Evolutionary conservation across 805 yeast genomes (phyloP), one percentile per base, ranked within the genome.

Genomic region (Yarrowia sp.): DNA sequence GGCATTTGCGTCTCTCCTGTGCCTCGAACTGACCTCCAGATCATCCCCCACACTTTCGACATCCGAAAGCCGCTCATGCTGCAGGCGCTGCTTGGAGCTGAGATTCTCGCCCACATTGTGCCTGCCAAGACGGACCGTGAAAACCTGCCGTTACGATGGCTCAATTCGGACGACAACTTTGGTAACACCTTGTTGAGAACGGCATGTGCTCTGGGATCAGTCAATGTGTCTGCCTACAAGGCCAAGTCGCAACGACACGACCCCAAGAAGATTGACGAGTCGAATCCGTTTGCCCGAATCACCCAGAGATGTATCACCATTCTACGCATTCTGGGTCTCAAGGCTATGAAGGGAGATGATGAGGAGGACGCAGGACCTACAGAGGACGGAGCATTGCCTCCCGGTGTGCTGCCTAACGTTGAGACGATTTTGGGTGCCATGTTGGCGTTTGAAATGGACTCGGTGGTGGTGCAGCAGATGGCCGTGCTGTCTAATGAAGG

Each of bases 401-500:
- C 70, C 1, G 78, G 79, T 5, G 73, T 77, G 32, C 65, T 73
- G 11, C 80, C 80, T 10, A 75, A 75, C 10, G 73, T 74, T 17
- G 80, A 77, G 69, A 75, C 77, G 18, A 68, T 77, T 31, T 71
- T 77, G 9, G 79, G 79, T 7, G 78, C 78, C 9, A 70, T 77
- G 67, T 69, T 77, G 68, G 77, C 79, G 1, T 68, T 70, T 2
- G 75, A 75, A 36, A 76, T 77, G 78, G 80, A 76, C 67, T 73
- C 74, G 61, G 69, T 65, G 18, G 78, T 77, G 13, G 77, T 77
- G 35, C 70, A 72, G 41, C 77, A 77, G 50, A 69, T 77, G 47
- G 71, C 76, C 55, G 68, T 71, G 1, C 69, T 76, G 33, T 73
- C 70, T 39, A 74, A 74, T n/a, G 77, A 74, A 41, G 64, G 38